phyloP scores from a whole-genome alignment of 805 yeast species.

The Metschnikowia baotianmanensis region DNA sequence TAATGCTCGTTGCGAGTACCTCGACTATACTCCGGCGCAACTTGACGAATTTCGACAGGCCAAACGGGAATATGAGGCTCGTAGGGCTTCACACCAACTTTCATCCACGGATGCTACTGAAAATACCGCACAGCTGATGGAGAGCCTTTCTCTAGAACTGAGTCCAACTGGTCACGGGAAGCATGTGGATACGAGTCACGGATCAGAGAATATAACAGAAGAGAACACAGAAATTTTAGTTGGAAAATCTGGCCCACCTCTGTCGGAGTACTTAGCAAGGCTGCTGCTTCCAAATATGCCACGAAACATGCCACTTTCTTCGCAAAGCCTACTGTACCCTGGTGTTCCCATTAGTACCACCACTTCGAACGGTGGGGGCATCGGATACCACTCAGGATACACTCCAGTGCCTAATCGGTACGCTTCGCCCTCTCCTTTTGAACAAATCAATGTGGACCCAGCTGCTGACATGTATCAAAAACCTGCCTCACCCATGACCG shows the following conservation, averaged over 20 bases:
- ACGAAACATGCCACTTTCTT: too few relatives aligned
- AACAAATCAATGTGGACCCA: not conserved
- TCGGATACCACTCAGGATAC: not conserved
- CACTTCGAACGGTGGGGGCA: not conserved
- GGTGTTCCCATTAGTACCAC: not conserved
- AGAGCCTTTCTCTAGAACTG: slow-evolving; percentile 4
- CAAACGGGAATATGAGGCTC: slow-evolving; percentile 12
- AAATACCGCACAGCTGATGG: not conserved
- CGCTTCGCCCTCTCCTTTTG: not conserved
- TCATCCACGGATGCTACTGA: not conserved
- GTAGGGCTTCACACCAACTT: not conserved
- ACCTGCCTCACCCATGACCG: not conserved
- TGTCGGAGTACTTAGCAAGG: not conserved
- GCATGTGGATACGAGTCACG: too few relatives aligned
- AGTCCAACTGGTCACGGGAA: not conserved
- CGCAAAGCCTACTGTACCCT: slow-evolving; percentile 2
- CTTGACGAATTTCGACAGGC: slow-evolving; percentile 26
- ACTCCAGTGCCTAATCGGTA: not conserved
- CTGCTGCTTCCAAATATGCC: too few relatives aligned
- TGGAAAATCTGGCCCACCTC: not conserved
- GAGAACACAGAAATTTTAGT: not conserved
- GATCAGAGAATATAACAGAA: too few relatives aligned
- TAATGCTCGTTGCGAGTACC: slow-evolving; percentile 38
- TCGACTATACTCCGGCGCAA: slow-evolving; percentile 33
- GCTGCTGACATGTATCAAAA: not conserved